Base-by-base conservation (phyloP, 140 eudicot genomes). In the Erigeron philadelphicus region DNA sequence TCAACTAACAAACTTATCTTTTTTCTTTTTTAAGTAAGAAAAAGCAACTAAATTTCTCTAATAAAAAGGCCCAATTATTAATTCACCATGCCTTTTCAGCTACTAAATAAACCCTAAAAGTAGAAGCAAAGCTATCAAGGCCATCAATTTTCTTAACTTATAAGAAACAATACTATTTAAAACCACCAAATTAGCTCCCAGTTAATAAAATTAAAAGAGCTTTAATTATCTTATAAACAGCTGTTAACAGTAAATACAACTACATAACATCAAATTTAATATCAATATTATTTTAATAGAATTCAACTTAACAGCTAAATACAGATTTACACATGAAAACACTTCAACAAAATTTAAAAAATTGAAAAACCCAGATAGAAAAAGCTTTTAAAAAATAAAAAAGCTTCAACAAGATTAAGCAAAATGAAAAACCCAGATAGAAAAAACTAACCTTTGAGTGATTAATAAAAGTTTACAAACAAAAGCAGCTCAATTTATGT, bases 41-140 rank as follows among this genome's bases (percentile, higher is more conserved):
- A 52, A 1, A 7, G 3, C 12, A 7, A 45, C 12, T 45, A 45
- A 45, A 45, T 3, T 0, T 45, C 3, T 45, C 9, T 3, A 0
- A 45, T 45, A 45, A 45, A 8, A 45, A 45, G 12, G 3, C 25
- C 45, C 56, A 71, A 11, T 8, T 16, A 12, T 72, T 7, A 18
- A 41, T 8, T 6, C 15, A 11, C 5, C 35, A 61, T 60, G 53
- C 35, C 50, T 47, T 81, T 16, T 52, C 56, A 40, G 60, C 53
- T 72, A 41, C 49, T 48, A 56, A 31, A 67, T 46, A 75, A 55
- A 67, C 73, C 79, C 62, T 62, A 82, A 64, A 79, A 79, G 87
- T 76, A 54, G 57, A 72, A 79, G 79, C 81, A 57, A 82, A 82
- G 81, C 56, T 64, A 78, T 53, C 49, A 67, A 45, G 42, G 13